These are phyloP conservation scores for Coniochaeta pulveracea DNA, from an alignment of 2,329 filamentous ascomycete genomes.

Conservation along the genomic window DNA sequence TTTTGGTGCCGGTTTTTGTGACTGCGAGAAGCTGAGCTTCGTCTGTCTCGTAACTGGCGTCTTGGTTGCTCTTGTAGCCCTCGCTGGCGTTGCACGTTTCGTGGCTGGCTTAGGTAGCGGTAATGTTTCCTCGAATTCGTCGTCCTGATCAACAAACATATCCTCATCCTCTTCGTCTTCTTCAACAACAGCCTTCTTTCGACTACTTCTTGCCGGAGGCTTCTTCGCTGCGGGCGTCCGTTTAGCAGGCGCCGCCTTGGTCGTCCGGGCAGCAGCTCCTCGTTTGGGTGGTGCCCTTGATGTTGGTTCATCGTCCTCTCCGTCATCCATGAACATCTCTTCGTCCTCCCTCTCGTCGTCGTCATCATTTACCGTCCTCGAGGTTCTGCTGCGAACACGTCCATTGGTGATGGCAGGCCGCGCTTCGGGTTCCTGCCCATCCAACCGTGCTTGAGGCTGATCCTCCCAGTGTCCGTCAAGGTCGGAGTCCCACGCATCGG, in stretches of 20 bases:
- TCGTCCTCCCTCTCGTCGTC: conserved; percentile 40
- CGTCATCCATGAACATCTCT: conserved; percentile 37
- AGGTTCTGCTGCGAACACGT: conserved; percentile 17
- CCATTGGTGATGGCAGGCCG: conserved; percentile 10
- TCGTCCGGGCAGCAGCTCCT: conserved; percentile 17
- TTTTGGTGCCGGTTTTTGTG: conserved; percentile 19
- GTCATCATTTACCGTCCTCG: conserved; percentile 16
- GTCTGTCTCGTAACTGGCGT: conserved; percentile 28
- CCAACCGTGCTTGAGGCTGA: conserved; percentile 54
- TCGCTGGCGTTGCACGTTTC: conserved; percentile 19
- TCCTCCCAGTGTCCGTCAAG: conserved; percentile 79
- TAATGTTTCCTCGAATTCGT: conserved; percentile 24
- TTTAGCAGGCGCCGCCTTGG: conserved; percentile 20
- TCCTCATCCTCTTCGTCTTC: conserved; percentile 28
- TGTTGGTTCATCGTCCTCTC: conserved; percentile 38
- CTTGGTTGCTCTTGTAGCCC: conserved; percentile 15
- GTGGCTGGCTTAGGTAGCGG: conserved; percentile 11
- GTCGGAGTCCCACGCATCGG: conserved; percentile 79
- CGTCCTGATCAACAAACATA: conserved; percentile 19
- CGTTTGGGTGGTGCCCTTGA: conserved; percentile 16
- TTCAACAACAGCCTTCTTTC: conserved; percentile 29
- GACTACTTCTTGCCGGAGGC: conserved; percentile 28
- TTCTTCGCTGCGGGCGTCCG: conserved; percentile 31
- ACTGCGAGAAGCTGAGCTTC: conserved; percentile 37
- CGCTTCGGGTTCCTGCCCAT: conserved; percentile 26